These are phyloP conservation scores for Hanseniaspora nectarophila DNA, from an alignment of 805 yeast species.

Conservation along the genomic window DNA sequence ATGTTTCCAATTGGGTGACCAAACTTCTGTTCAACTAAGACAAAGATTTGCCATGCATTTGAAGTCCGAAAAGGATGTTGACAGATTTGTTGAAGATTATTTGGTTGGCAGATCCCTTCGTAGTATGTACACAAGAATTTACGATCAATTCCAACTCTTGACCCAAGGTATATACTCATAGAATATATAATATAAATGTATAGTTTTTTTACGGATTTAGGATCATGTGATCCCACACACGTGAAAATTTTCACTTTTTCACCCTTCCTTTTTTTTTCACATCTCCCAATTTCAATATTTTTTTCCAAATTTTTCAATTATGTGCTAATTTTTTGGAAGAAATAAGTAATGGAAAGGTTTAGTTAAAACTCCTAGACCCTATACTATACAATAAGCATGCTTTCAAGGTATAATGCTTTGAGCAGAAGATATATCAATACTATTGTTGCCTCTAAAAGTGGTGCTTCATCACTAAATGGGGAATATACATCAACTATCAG, in stretches of 20 bases:
- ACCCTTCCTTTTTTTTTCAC: too few relatives aligned
- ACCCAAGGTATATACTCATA: conserved; percentile 88
- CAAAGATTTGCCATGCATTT: conserved; percentile 76
- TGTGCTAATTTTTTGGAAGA: too few relatives aligned
- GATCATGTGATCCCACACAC: too few relatives aligned
- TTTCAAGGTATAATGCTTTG: not conserved
- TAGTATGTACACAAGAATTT: conserved; percentile 77
- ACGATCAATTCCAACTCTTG: conserved; percentile 86
- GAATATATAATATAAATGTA: too few relatives aligned
- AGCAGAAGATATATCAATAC: not conserved
- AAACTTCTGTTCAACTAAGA: conserved; percentile 63
- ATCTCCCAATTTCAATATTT: too few relatives aligned
- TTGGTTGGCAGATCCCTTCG: conserved; percentile 75
- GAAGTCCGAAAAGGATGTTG: conserved; percentile 55
- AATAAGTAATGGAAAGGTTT: too few relatives aligned
- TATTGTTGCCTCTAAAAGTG: not conserved
- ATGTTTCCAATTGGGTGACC: conserved; percentile 79
- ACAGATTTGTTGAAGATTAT: conserved; percentile 61
- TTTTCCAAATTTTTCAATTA: too few relatives aligned
- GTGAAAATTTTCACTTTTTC: too few relatives aligned
- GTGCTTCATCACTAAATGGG: not conserved
- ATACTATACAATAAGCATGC: not conserved
- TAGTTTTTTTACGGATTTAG: too few relatives aligned
- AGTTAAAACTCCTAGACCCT: too few relatives aligned
- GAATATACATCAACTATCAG: not conserved